Evolutionary conservation across 148 eudicot genomes (phyloP), one percentile per base, ranked within the genome.

Genomic region (Vaccinium vitisidaea): DNA sequence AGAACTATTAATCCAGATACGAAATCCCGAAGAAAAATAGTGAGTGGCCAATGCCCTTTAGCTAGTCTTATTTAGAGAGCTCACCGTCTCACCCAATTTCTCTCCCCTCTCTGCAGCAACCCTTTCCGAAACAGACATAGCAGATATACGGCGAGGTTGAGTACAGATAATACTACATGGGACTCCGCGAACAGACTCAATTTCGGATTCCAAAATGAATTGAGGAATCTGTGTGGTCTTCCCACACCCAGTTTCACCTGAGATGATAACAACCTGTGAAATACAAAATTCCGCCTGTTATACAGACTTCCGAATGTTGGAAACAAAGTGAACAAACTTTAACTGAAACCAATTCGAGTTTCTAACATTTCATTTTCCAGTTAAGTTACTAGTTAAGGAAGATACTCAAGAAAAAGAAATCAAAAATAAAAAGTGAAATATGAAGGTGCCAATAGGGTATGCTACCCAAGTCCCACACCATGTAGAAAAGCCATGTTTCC

Each of bases 231-330:
- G 99, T 39, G 99, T 97, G 46, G 99, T 95, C 92, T 97, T 97
- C 49, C 99, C 99, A 88, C 99, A 97, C 77, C 99, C 99, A 84
- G 99, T 97, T 90, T 97, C 96, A 89, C 99, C 99, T 74, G 99
- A 97, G 86, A 97, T 90, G 84, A 97, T 89, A 55, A 97, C 92
- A 74, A 97, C 99, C 99, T 95, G 91, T 13, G 85, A 77, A 58
- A 80, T 73, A 63, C 58, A 87, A 81, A 21, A 32, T 75, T 54
- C 43, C 11, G 4, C 39, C 27, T 43, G 65, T 81, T 55, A 75
- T 54, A 65, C 70, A 82, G 58, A 84, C 52, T 56, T n/a, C 5
- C 2, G 27, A 46, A 69, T 55, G 65, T 43, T 82, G 39, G 9
- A n/a, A 56, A 81, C 65, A 78, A 32, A 39, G 49, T 14, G 48